Evolutionary conservation across 805 yeast species (phyloP), one percentile per base, ranked within the genome.

Genomic region (Saccharomycopsis capsularis): DNA sequence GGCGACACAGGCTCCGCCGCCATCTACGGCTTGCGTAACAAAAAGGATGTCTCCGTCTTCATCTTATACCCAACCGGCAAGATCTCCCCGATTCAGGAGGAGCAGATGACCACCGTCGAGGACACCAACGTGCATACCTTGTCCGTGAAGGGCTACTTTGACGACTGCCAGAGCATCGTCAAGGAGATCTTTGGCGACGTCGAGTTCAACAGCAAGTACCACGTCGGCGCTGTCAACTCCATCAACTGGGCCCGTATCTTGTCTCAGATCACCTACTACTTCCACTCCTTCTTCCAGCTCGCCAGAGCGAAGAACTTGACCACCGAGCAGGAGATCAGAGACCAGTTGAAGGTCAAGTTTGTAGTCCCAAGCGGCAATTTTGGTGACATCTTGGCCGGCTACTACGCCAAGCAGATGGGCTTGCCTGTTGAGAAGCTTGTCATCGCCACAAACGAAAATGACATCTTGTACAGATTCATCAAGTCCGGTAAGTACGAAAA

Each of bases 1-100:
- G 99, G 99, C 63, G 99, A 93, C 62, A 93, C 99, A 42, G 99
- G 99, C 52, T 85, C 96, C 47, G 99, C 99, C 47, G 99, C 99
- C 55, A 93, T 93, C 58, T 93, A 93, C 68, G 99, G 99, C 47
- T 76, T 93, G 57, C 79, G 99, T 70, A 95, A 95, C 66, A 93
- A 93, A 70, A 85, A 89, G 68, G 98, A 93, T 65, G 96, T 93
- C n/a, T 85, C 95, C 27, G 99, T 93, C 21, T 93, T 93, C 68
- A 93, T 93, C 56, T 71, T 93, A 59, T 93, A 91, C 63, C 99
- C 99, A 60, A 87, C 95, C 6, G 99, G 98, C 44, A 81, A 97
- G 65, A 93, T 93, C 50, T 90, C 98, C 32, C 97, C 96, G 39
- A 84, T 93, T 56, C 99, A 93, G 73, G 99, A 93, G 70, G 87